These are phyloP conservation scores for Alternaria infectoria DNA, from an alignment of 2,329 filamentous ascomycete genomes.

Conservation along the genomic window DNA sequence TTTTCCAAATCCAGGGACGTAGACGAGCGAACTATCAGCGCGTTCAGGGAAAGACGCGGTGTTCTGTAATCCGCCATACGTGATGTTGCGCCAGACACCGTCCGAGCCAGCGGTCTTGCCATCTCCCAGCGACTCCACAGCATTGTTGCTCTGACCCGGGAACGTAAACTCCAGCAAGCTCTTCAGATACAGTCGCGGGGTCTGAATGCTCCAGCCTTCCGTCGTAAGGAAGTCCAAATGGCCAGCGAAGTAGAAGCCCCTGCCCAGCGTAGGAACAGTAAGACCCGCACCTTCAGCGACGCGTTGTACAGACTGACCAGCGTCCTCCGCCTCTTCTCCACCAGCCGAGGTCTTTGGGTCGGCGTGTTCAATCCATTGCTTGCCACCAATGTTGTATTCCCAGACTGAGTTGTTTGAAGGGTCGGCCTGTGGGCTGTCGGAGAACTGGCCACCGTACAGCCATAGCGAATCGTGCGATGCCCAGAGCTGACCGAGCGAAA, in stretches of 20 bases:
- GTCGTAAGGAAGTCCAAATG: slow-evolving; percentile 71
- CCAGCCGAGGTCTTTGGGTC: slow-evolving; percentile 68
- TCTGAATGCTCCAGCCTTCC: slow-evolving; percentile 70
- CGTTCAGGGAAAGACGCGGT: slow-evolving; percentile 72
- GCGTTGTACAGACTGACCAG: slow-evolving; percentile 66
- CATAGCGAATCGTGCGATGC: slow-evolving; percentile 72
- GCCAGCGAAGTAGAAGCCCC: slow-evolving; percentile 81
- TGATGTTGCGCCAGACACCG: slow-evolving; percentile 76
- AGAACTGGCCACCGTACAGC: slow-evolving; percentile 77
- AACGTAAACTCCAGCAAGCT: slow-evolving; percentile 79
- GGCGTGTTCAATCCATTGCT: slow-evolving; percentile 68
- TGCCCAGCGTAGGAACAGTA: slow-evolving; percentile 70
- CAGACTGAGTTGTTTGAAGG: slow-evolving; percentile 70
- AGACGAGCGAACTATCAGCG: slow-evolving; percentile 75
- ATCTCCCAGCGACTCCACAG: slow-evolving; percentile 62
- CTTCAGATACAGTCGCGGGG: slow-evolving; percentile 71
- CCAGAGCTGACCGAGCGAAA: slow-evolving; percentile 79
- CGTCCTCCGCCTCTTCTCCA: slow-evolving; percentile 67
- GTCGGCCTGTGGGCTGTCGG: slow-evolving; percentile 64
- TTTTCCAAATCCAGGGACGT: slow-evolving; percentile 76
- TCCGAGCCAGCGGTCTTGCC: slow-evolving; percentile 63
- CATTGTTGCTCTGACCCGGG: slow-evolving; percentile 70
- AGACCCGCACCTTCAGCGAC: slow-evolving; percentile 76
- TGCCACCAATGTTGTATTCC: slow-evolving; percentile 69
- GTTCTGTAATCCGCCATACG: slow-evolving; percentile 71